These are phyloP conservation scores for Globisporangium spinosum DNA, from an alignment of 352 stramenopile genomes.

Conservation along the genomic window DNA sequence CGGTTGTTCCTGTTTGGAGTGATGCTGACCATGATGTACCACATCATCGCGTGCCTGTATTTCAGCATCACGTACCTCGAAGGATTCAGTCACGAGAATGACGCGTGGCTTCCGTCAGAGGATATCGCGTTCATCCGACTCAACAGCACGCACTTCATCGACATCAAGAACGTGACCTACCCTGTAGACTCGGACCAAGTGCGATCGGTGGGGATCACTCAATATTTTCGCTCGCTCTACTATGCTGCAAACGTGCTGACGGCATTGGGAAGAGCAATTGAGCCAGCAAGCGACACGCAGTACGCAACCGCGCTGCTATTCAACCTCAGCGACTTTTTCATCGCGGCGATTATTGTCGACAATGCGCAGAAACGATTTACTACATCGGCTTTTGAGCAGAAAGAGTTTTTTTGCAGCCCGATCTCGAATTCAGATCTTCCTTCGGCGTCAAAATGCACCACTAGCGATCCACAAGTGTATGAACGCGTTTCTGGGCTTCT, in stretches of 20 bases:
- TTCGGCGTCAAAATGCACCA: constrained; percentile 58
- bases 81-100: constrained; percentile 37
- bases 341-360: constrained; percentile 67
- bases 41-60: constrained; percentile 53
- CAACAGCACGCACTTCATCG: constrained; percentile 35
- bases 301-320: constrained; percentile 50
- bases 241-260: constrained; percentile 60
- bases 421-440: constrained; percentile 61
- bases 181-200: constrained; percentile 21
- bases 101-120: constrained; percentile 47
- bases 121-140: constrained; percentile 39
- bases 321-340: constrained; percentile 75
- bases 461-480: constrained; percentile 57
- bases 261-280: constrained; percentile 40
- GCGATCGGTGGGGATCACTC: constrained; percentile 26
- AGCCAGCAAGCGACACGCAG: constrained; percentile 48
- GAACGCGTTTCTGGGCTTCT: constrained; percentile 68
- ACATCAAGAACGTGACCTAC: constrained; percentile 23
- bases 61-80: constrained; percentile 60
- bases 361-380: constrained; percentile 79
- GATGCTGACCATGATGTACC: constrained; percentile 52
- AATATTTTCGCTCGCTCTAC: constrained; percentile 66
- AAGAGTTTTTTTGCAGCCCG: constrained; percentile 62
- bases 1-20: constrained; percentile 44
- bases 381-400: constrained; percentile 66